A percentile compares a stretch with the other conserved stretches of the same genome.
phyloP scores from a whole-genome alignment of 2,329 filamentous ascomycete species.

The Calonectria ilicicola region DNA sequence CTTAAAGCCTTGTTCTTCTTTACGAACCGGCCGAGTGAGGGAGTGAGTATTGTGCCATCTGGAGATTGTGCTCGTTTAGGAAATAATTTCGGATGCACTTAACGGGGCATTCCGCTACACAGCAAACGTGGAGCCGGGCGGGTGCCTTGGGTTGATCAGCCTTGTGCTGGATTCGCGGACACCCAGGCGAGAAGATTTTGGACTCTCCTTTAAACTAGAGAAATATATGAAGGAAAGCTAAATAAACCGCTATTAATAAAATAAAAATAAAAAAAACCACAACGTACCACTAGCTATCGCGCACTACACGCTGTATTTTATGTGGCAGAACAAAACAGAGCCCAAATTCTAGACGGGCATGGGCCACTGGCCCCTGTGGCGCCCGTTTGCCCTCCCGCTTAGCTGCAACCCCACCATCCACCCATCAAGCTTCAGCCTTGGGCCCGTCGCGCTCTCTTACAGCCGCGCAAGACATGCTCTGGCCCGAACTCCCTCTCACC shows the following conservation, averaged over 20 bases:
- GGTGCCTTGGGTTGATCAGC: background rate
- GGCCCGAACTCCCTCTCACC: slow-evolving; percentile 19
- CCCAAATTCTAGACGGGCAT: background rate
- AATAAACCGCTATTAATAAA: too few relatives aligned
- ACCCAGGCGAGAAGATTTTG: background rate
- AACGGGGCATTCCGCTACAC: slow-evolving; percentile 29
- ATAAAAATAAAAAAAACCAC: background rate
- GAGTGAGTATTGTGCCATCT: background rate
- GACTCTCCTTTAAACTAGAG: background rate
- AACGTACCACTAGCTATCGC: background rate
- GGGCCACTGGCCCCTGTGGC: background rate
- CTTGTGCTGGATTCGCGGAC: background rate
- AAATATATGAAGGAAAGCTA: background rate
- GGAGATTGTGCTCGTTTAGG: background rate
- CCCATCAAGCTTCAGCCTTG: slow-evolving; percentile 23
- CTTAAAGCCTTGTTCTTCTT: too few relatives aligned
- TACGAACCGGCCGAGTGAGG: too few relatives aligned
- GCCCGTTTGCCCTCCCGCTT: slow-evolving; percentile 31
- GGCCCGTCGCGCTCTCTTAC: slow-evolving; percentile 4
- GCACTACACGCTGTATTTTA: background rate
- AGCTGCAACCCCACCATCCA: slow-evolving; percentile 45
- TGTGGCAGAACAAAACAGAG: background rate
- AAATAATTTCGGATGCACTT: slow-evolving; percentile 41
- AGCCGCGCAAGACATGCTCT: slow-evolving; percentile 20
- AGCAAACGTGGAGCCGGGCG: background rate